These are phyloP conservation scores for Suillus americanus DNA, from an alignment of 768 basidiomycete species.

Conservation along the genomic window DNA sequence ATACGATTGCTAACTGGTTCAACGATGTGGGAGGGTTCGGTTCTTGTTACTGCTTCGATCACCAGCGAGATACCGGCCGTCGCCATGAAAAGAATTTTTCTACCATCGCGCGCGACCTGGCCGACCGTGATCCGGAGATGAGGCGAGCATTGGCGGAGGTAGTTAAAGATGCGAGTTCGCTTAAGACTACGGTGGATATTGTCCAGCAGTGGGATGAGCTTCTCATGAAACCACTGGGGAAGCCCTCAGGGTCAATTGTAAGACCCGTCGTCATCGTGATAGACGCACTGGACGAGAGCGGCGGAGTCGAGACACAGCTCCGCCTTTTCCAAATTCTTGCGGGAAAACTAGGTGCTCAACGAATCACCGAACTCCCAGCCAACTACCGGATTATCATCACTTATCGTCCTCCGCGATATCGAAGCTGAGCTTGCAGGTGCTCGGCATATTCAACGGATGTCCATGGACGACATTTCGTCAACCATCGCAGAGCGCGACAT, in stretches of 20 bases:
- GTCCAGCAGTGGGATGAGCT: conserved; percentile 16
- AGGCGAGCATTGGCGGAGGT: neutral
- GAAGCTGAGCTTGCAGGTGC: neutral
- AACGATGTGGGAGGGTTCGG: neutral
- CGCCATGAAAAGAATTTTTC: conserved; percentile 11
- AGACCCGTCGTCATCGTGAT: conserved; percentile 24
- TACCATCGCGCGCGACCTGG: conserved; percentile 5
- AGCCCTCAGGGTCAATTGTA: conserved; percentile 7
- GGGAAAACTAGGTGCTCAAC: neutral
- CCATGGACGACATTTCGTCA: neutral
- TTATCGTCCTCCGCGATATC: neutral
- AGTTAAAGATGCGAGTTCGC: neutral
- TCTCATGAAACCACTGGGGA: conserved; percentile 12
- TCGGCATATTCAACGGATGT: neutral
- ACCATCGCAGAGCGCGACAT: neutral
- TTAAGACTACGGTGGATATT: neutral
- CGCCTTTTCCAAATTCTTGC: conserved; percentile 13
- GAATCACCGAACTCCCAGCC: conserved; percentile 6
- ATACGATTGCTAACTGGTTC: conserved; percentile 16
- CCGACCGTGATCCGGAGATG: neutral
- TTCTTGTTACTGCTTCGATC: conserved; percentile 4
- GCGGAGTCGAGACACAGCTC: conserved; percentile 1
- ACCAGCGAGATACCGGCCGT: conserved; percentile 5
- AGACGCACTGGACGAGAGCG: conserved; percentile 24
- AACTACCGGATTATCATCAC: conserved; percentile 10